Percentiles rank a stretch among this genome's conserved stretches.
phyloP scores from a whole-genome alignment of 2,329 filamentous ascomycete species.

The Fusarium sp. region DNA sequence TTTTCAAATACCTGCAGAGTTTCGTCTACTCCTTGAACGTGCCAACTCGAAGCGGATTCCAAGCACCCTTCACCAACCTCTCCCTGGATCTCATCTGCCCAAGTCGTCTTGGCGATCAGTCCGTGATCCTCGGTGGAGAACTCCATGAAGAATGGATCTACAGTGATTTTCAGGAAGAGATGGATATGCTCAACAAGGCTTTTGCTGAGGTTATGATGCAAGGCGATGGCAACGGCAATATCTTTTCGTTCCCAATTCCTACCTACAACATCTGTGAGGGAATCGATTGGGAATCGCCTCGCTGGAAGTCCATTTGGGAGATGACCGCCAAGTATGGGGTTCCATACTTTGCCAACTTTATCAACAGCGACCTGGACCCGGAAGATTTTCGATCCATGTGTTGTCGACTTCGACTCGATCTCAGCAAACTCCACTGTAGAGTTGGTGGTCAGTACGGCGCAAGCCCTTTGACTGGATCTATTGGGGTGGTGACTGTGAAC shows the following conservation, averaged over 20 bases:
- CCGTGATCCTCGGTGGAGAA: slow-evolving; percentile 36
- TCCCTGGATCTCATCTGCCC: slow-evolving; percentile 40
- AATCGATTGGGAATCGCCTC: slow-evolving; percentile 41
- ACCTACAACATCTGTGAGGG: slow-evolving; percentile 41
- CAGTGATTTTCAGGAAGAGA: slow-evolving; percentile 41
- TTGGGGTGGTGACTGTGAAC: slow-evolving; percentile 41
- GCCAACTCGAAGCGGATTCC: slow-evolving; percentile 42
- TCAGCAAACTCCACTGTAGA: slow-evolving; percentile 41
- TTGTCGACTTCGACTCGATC: slow-evolving; percentile 38
- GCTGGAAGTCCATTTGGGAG: slow-evolving; percentile 41
- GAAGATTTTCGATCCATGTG: slow-evolving; percentile 45
- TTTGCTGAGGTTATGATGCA: slow-evolving; percentile 45
- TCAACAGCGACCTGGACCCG: slow-evolving; percentile 42
- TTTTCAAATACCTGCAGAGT: slow-evolving; percentile 42
- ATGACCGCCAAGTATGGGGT: slow-evolving; percentile 45
- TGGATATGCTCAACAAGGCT: slow-evolving; percentile 43
- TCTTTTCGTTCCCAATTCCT: slow-evolving; percentile 42
- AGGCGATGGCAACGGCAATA: slow-evolving; percentile 41
- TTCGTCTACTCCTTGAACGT: slow-evolving; percentile 45
- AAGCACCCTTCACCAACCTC: slow-evolving; percentile 42
- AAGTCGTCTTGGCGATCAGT: slow-evolving; percentile 26
- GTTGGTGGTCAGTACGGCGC: slow-evolving; percentile 41
- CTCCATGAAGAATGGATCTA: slow-evolving; percentile 33
- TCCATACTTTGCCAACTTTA: slow-evolving; percentile 43
- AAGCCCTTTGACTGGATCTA: slow-evolving; percentile 36